phyloP scores from a whole-genome alignment of 257 asterid species.

The Thymus quinquecostatus region DNA sequence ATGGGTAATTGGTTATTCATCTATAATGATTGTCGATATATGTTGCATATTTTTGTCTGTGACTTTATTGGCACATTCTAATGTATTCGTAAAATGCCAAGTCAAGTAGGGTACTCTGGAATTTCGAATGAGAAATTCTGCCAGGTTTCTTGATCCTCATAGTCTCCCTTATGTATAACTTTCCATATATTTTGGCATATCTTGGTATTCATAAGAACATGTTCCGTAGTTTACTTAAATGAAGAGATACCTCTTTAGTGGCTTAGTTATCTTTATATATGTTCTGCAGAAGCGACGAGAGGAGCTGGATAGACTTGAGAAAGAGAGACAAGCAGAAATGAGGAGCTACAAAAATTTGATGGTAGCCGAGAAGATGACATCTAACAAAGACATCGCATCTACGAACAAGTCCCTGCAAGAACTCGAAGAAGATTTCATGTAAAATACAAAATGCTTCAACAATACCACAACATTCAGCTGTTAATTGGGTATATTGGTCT shows the following conservation, averaged over 20 bases:
- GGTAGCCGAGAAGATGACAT: slow-evolving; percentile 98
- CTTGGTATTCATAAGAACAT: neutral
- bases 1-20: neutral
- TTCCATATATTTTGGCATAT: neutral
- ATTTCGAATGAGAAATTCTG: neutral
- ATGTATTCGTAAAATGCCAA: neutral
- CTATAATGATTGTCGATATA: neutral
- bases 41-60: neutral
- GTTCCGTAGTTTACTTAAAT: neutral
- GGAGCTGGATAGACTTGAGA: slow-evolving; percentile 82
- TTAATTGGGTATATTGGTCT: slow-evolving; percentile 18
- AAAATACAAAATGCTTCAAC: slow-evolving; percentile 21
- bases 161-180: no score
- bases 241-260: neutral
- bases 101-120: neutral
- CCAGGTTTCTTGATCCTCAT: neutral
- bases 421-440: slow-evolving; percentile 97
- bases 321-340: slow-evolving; percentile 80
- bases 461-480: slow-evolving; percentile 1
- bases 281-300: slow-evolving; percentile 77
- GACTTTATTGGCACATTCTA: neutral
- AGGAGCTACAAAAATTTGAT: slow-evolving; percentile 97
- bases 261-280: neutral
- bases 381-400: slow-evolving; percentile 89
- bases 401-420: slow-evolving; percentile 85